These are phyloP conservation scores for Penicillium sp. DNA, from an alignment of 2,329 filamentous ascomycete species.

Conservation along the genomic window DNA sequence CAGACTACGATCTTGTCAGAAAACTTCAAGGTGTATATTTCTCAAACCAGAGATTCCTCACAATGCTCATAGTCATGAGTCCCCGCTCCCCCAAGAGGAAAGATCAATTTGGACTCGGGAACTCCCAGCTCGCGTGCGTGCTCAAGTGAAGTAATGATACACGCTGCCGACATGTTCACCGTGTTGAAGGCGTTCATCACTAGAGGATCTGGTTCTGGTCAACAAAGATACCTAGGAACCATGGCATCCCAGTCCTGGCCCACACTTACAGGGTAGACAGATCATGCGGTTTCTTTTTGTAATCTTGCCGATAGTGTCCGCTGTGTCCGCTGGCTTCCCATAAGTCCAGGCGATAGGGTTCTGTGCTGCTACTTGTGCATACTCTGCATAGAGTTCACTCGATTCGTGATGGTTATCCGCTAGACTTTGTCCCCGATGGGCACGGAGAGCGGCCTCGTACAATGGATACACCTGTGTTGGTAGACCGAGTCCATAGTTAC, in stretches of 20 bases:
- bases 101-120: slow-evolving; percentile 61
- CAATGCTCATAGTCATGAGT: slow-evolving; percentile 60
- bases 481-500: slow-evolving; percentile 55
- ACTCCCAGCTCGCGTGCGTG: slow-evolving; percentile 58
- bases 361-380: slow-evolving; percentile 57
- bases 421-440: slow-evolving; percentile 56
- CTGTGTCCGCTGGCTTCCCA: slow-evolving; percentile 48
- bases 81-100: slow-evolving; percentile 64
- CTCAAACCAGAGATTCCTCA: slow-evolving; percentile 31
- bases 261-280: slow-evolving; percentile 62
- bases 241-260: no score
- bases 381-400: slow-evolving; percentile 60
- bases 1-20: slow-evolving; percentile 52
- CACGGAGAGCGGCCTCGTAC: slow-evolving; percentile 66
- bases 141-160: slow-evolving; percentile 60
- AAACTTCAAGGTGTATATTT: not conserved
- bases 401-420: slow-evolving; percentile 61
- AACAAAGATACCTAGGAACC: not conserved
- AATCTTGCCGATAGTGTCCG: slow-evolving; percentile 56
- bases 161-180: slow-evolving; percentile 64
- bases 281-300: slow-evolving; percentile 66
- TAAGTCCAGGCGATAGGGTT: slow-evolving; percentile 62
- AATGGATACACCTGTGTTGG: slow-evolving; percentile 69
- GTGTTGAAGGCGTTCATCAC: slow-evolving; percentile 73
- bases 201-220: slow-evolving; percentile 57